These are phyloP conservation scores for Fusarium floridanum DNA, from an alignment of 2,329 filamentous ascomycete species.

Conservation along the genomic window DNA sequence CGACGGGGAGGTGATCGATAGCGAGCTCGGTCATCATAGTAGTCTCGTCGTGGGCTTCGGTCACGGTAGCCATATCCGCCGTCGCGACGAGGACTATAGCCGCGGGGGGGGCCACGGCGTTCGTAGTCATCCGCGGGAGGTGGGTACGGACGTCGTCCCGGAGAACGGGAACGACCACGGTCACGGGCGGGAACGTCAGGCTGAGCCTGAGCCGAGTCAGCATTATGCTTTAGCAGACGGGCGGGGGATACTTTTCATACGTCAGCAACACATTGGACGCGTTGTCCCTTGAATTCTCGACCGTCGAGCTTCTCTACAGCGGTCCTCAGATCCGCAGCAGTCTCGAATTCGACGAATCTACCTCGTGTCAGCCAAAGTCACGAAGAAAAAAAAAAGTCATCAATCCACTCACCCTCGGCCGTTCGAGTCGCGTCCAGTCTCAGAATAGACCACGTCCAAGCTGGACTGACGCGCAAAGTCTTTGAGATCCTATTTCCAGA, in stretches of 20 bases:
- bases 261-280: constrained; percentile 88
- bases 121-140: constrained; percentile 84
- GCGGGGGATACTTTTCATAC: constrained; percentile 60
- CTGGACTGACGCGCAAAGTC: constrained; percentile 98
- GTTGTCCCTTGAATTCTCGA: constrained; percentile 90
- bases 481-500: constrained; percentile 96
- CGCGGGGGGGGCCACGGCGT: constrained; percentile 81
- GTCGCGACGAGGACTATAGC: constrained; percentile 84
- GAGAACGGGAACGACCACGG: constrained; percentile 83
- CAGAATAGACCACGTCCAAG: constrained; percentile 97
- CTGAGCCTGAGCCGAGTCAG: constrained; percentile 71
- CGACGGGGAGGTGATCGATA: constrained; percentile 86
- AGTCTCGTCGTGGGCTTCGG: constrained; percentile 85
- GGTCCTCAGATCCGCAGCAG: constrained; percentile 86
- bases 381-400: not conserved
- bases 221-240: constrained; percentile 1
- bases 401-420: constrained; percentile 82
- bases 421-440: constrained; percentile 73
- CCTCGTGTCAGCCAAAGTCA: constrained; percentile 26
- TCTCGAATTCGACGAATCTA: constrained; percentile 98
- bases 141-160: constrained; percentile 72
- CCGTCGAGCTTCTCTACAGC: constrained; percentile 96
- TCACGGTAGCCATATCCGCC: constrained; percentile 83
- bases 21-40: constrained; percentile 86
- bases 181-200: constrained; percentile 80